Conservation (phyloP, 495 filamentous ascomycete species). For the Echria macrotheca region DNA sequence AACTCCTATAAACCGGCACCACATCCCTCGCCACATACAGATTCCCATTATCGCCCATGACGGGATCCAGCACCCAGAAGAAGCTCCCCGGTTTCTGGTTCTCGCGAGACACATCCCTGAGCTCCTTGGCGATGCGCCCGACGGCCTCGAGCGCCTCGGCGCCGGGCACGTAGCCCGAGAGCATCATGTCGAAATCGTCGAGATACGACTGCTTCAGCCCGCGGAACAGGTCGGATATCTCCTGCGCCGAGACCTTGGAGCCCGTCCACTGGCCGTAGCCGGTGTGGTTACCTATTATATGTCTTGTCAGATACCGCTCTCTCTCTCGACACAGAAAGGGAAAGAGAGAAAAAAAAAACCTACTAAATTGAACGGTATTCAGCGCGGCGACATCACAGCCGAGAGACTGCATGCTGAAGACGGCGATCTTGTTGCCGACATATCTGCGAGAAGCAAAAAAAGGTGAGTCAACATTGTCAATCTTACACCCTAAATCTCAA, state of each 20-base stretch:
- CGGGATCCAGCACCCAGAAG: constrained; percentile 97
- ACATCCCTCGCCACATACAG: constrained; percentile 88
- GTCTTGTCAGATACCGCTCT: constrained; percentile 3
- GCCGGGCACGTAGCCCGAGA: constrained; percentile 88
- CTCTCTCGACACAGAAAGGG: not conserved
- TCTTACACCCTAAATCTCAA: not conserved
- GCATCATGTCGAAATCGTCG: constrained; percentile 82
- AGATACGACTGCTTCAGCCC: constrained; percentile 78
- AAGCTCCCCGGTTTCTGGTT: constrained; percentile 63
- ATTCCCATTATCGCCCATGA: constrained; percentile 93
- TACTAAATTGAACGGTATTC: constrained; percentile 95
- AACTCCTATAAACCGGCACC: constrained; percentile 79
- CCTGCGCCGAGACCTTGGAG: constrained; percentile 67
- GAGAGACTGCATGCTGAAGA: constrained; percentile 84
- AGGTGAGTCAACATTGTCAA: not conserved
- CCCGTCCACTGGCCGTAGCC: constrained; percentile 86
- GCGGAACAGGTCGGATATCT: constrained; percentile 79
- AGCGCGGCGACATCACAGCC: constrained; percentile 90
- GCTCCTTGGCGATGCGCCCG: constrained; percentile 73
- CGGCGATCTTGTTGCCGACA: constrained; percentile 95
- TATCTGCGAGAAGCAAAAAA: constrained; percentile 51
- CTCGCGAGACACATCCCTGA: constrained; percentile 63
- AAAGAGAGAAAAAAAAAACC: constrained; percentile 9
- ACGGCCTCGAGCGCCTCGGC: constrained; percentile 78
- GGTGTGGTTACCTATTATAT: constrained; percentile 74